Conservation (phyloP, 2,329 filamentous ascomycete species). For the Fusarium buharicum region DNA sequence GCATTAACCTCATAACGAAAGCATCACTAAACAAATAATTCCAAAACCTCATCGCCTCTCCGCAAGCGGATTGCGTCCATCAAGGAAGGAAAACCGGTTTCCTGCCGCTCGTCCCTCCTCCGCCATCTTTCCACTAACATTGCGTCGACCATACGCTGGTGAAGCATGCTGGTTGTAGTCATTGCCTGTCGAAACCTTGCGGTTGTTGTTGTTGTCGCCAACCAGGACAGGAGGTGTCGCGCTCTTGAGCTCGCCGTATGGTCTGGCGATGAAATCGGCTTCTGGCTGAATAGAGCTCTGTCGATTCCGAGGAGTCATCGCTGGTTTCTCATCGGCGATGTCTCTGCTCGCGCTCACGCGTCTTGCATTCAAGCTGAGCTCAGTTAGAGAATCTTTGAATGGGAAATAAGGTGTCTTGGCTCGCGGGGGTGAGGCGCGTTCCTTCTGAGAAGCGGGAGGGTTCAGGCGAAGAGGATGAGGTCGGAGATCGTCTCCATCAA, state of each 20-base stretch:
- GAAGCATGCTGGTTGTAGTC: conserved; percentile 58
- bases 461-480: conserved; percentile 67
- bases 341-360: conserved; percentile 57
- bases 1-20: conserved; percentile 17
- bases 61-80: conserved; percentile 32
- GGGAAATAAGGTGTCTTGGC: conserved; percentile 39
- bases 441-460: conserved; percentile 48
- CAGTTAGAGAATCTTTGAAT: conserved; percentile 52
- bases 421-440: conserved; percentile 28
- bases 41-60: conserved; percentile 17
- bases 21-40: conserved; percentile 17
- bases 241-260: conserved; percentile 68
- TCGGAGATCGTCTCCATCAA: conserved; percentile 48
- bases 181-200: conserved; percentile 69
- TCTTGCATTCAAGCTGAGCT: conserved; percentile 59
- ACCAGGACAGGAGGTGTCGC: conserved; percentile 66
- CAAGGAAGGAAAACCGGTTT: conserved; percentile 42
- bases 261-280: conserved; percentile 61
- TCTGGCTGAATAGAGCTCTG: conserved; percentile 62
- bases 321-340: conserved; percentile 55
- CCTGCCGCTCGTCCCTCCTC: conserved; percentile 71
- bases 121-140: conserved; percentile 77
- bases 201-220: conserved; percentile 53
- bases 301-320: conserved; percentile 41
- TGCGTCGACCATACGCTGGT: conserved; percentile 58